Conservation (phyloP, 2,329 filamentous ascomycete species). For the Apiospora phragmitis region DNA sequence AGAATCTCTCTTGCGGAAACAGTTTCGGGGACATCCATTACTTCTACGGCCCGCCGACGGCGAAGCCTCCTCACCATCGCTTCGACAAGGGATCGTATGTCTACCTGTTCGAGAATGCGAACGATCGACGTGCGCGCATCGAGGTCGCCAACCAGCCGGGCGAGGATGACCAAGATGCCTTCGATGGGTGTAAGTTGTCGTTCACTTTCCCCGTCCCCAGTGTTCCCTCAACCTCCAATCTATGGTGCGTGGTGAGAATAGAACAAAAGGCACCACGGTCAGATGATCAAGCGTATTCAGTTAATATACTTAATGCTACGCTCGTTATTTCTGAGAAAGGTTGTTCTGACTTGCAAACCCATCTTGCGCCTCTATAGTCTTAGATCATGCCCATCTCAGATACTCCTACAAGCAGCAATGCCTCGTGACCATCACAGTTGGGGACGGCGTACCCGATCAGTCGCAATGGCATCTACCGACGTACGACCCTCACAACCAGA, state of each 20-base stretch:
- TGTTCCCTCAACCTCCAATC: neutral
- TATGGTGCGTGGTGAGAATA: too few relatives aligned
- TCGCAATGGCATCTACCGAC: slow-evolving; percentile 76
- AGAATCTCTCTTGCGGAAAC: neutral
- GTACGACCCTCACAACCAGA: slow-evolving; percentile 71
- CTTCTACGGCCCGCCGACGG: slow-evolving; percentile 68
- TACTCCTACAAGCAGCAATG: slow-evolving; percentile 77
- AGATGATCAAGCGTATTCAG: too few relatives aligned
- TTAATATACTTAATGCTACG: neutral
- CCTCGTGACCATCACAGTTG: slow-evolving; percentile 67
- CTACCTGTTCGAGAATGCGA: slow-evolving; percentile 75
- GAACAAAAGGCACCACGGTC: too few relatives aligned
- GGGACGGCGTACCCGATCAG: slow-evolving; percentile 46
- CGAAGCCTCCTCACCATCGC: slow-evolving; percentile 72
- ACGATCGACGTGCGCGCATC: slow-evolving; percentile 66
- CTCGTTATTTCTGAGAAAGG: neutral
- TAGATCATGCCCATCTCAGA: slow-evolving; percentile 64
- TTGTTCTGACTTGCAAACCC: neutral
- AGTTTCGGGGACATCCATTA: slow-evolving; percentile 82
- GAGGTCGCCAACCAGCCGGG: slow-evolving; percentile 77
- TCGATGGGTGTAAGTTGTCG: slow-evolving; percentile 66
- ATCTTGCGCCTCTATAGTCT: slow-evolving; percentile 43
- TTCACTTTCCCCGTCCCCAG: neutral
- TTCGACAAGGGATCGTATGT: slow-evolving; percentile 81
- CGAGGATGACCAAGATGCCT: slow-evolving; percentile 75